A percentile compares a stretch with the other conserved stretches of the same genome.
Conservation (phyloP, 768 basidiomycete genomes). For the Amanita molliuscula region DNA sequence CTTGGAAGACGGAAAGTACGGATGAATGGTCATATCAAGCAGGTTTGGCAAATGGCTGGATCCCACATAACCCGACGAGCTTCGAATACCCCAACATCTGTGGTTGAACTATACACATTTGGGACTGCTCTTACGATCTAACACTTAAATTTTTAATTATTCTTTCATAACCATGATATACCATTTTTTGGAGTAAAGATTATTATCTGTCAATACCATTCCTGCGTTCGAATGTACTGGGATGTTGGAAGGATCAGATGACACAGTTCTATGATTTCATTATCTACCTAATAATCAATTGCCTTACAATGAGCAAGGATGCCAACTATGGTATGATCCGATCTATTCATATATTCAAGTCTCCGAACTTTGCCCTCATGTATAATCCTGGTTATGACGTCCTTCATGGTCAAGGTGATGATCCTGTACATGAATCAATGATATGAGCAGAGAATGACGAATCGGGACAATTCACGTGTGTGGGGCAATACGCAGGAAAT, state of each 20-base stretch:
- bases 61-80: slow-evolving; percentile 48
- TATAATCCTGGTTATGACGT: slow-evolving; percentile 64
- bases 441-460: neutral
- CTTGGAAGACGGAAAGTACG: slow-evolving; percentile 75
- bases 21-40: slow-evolving; percentile 90
- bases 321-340: neutral
- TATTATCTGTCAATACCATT: neutral
- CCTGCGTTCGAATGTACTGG: no score
- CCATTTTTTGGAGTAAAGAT: neutral
- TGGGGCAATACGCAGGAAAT: slow-evolving; percentile 86
- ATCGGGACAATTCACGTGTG: slow-evolving; percentile 55
- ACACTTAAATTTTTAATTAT: neutral
- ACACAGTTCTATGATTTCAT: no score
- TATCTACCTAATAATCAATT: neutral
- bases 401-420: slow-evolving; percentile 84
- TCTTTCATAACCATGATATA: neutral
- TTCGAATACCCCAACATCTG: slow-evolving; percentile 57
- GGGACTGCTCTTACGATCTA: neutral
- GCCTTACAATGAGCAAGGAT: neutral
- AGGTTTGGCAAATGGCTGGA: slow-evolving; percentile 75
- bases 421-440: slow-evolving; percentile 38
- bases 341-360: neutral
- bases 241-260: neutral
- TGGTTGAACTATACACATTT: slow-evolving; percentile 16
- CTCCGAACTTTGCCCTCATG: slow-evolving; percentile 25